A percentile compares a stretch with the other conserved stretches of the same genome.
Conservation (phyloP, 2,329 filamentous ascomycete genomes). For the Herpotrichia juniperi region DNA sequence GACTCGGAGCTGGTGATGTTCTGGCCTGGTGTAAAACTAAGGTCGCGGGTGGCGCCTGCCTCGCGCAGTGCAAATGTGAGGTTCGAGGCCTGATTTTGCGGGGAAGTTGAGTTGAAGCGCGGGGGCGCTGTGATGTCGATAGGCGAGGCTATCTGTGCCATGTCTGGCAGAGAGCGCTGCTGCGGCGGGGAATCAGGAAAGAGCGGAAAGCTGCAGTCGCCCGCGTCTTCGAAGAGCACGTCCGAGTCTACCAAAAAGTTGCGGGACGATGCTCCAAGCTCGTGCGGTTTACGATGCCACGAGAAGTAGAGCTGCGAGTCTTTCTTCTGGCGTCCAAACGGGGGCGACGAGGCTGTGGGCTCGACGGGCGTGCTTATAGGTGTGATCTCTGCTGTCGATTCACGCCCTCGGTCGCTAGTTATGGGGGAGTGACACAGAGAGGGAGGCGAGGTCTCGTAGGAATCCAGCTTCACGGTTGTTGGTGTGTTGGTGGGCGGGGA, state of each 20-base stretch:
- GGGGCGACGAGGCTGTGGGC: conserved; percentile 48
- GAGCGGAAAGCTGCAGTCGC: conserved; percentile 48
- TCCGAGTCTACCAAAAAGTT: conserved; percentile 39
- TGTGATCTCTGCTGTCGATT: conserved; percentile 59
- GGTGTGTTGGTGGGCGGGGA: conserved; percentile 7
- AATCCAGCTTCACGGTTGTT: conserved; percentile 59
- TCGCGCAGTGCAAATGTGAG: conserved; percentile 66
- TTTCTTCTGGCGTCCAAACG: conserved; percentile 49
- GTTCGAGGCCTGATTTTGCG: conserved; percentile 67
- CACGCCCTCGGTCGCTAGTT: conserved; percentile 53
- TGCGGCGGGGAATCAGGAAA: conserved; percentile 41
- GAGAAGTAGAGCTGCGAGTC: conserved; percentile 49
- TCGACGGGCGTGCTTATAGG: conserved; percentile 51
- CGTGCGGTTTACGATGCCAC: conserved; percentile 52
- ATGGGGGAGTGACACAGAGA: conserved; percentile 59
- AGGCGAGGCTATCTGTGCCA: conserved; percentile 61
- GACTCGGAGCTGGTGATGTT: conserved; percentile 42
- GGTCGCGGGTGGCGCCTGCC: conserved; percentile 44
- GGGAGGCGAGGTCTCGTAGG: conserved; percentile 58
- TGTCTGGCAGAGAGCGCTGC: conserved; percentile 41
- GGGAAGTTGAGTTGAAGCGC: conserved; percentile 63
- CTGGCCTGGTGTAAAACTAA: conserved; percentile 46
- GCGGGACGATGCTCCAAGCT: conserved; percentile 31
- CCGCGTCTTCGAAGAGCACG: conserved; percentile 48
- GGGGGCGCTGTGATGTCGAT: conserved; percentile 64